A percentile compares a stretch with the other conserved stretches of the same genome.
Conservation (phyloP, 306 rosid genomes). For the Gastrolobium villosum region DNA sequence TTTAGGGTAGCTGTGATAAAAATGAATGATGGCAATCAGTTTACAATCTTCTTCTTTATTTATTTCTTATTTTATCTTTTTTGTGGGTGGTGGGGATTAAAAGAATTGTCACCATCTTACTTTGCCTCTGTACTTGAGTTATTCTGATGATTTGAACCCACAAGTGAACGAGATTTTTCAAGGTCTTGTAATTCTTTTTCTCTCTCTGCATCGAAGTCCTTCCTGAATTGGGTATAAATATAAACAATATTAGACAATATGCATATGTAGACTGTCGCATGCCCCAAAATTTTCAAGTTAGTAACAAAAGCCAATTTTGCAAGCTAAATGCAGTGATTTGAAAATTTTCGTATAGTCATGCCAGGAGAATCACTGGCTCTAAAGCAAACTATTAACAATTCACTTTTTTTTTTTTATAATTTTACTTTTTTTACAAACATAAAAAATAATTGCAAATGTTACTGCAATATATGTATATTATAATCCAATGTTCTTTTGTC, state of each 20-base stretch:
- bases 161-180: slow-evolving; percentile 50
- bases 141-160: slow-evolving; percentile 49
- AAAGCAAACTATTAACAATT: slow-evolving; percentile 8
- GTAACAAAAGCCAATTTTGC: neutral
- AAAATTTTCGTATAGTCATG: neutral
- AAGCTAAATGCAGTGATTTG: neutral
- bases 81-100: neutral
- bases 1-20: slow-evolving; percentile 77
- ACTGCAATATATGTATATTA: neutral
- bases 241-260: slow-evolving; percentile 8
- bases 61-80: too few species aligned
- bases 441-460: neutral
- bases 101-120: slow-evolving; percentile 54
- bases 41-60: neutral
- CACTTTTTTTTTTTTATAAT: neutral
- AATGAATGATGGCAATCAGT: slow-evolving; percentile 33
- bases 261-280: slow-evolving; percentile 6
- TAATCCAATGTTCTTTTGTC: too few species aligned
- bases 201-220: slow-evolving; percentile 81
- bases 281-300: neutral
- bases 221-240: slow-evolving; percentile 60
- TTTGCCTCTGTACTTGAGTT: slow-evolving; percentile 53
- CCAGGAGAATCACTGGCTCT: neutral
- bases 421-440: neutral
- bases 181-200: slow-evolving; percentile 62